These are phyloP conservation scores for Coleophoma crateriformis DNA, from an alignment of 2,329 filamentous ascomycete species.

Conservation along the genomic window DNA sequence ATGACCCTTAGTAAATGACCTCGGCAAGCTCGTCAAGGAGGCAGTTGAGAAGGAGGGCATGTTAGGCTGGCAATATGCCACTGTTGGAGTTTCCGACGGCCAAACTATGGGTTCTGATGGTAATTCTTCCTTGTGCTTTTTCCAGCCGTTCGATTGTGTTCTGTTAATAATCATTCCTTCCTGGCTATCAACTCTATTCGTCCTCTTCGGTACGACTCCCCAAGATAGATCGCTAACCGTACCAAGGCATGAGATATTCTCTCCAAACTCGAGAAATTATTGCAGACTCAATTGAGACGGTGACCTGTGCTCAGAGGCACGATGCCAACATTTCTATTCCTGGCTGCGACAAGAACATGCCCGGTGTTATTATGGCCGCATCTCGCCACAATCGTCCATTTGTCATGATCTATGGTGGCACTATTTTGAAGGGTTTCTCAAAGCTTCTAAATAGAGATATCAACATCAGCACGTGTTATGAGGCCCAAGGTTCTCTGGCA, in stretches of 20 bases:
- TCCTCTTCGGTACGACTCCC: neutral
- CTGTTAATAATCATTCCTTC: too few species aligned
- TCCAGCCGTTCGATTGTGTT: neutral
- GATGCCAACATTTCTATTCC: constrained; percentile 92
- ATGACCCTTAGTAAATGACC: constrained; percentile 64
- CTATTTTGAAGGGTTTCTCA: constrained; percentile 83
- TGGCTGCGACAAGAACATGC: constrained; percentile 98
- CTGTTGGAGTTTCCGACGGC: constrained; percentile 59
- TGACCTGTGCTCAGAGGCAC: constrained; percentile 86
- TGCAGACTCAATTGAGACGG: constrained; percentile 88
- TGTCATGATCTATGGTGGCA: constrained; percentile 92
- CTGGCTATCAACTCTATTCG: neutral
- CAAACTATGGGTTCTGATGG: constrained; percentile 96
- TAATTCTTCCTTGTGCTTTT: constrained; percentile 27
- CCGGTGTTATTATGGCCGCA: constrained; percentile 84
- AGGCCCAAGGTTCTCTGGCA: constrained; percentile 76
- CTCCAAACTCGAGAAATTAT: constrained; percentile 89
- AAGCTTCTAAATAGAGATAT: constrained; percentile 69
- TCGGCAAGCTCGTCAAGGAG: constrained; percentile 83
- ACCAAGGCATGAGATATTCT: constrained; percentile 82
- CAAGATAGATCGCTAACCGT: constrained; percentile 9
- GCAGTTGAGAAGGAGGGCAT: constrained; percentile 76
- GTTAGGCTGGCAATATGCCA: constrained; percentile 93
- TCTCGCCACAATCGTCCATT: constrained; percentile 88
- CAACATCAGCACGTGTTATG: constrained; percentile 86